Percentiles rank a stretch among this genome's conserved stretches.
These are phyloP conservation scores for Suhomyces bolitotheri DNA, from an alignment of 1,139 yeast species.

Conservation along the genomic window DNA sequence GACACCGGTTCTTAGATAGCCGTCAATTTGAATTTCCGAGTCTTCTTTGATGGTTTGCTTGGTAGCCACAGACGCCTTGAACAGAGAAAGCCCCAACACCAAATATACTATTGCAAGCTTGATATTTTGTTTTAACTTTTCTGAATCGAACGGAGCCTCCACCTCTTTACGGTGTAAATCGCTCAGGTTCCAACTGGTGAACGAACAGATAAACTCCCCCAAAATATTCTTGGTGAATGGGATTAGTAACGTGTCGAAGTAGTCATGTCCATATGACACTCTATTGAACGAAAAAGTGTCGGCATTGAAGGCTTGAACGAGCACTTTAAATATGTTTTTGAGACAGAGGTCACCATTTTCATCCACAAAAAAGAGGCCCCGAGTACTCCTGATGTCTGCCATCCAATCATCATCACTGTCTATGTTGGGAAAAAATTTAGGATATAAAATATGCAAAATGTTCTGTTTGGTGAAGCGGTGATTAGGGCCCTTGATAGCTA, in stretches of 20 bases:
- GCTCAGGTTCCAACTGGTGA: constrained; percentile 19
- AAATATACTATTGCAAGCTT: constrained; percentile 30
- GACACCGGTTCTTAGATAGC: constrained; percentile 32
- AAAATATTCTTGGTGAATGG: constrained; percentile 35
- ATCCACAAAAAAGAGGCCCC: constrained; percentile 14
- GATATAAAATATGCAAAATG: constrained; percentile 48
- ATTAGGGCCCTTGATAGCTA: constrained; percentile 45
- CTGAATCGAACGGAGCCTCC: constrained; percentile 9
- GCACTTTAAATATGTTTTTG: constrained; percentile 21
- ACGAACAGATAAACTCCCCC: constrained; percentile 32
- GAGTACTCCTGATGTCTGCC: constrained; percentile 26
- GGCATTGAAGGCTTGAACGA: constrained; percentile 21
- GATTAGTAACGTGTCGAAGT: constrained; percentile 32
- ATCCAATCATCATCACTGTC: constrained; percentile 49
- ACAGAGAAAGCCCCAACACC: constrained; percentile 32
- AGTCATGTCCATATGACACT: constrained; percentile 23
- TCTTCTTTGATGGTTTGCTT: constrained; percentile 17
- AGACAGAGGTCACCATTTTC: constrained; percentile 17
- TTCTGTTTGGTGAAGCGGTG: constrained; percentile 44
- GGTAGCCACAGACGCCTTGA: constrained; percentile 19
- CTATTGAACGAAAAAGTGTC: constrained; percentile 28
- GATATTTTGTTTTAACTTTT: constrained; percentile 20
- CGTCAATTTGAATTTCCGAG: constrained; percentile 21
- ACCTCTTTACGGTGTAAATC: constrained; percentile 12
- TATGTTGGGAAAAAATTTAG: constrained; percentile 47